Evolutionary conservation across 2,329 filamentous ascomycete genomes (phyloP).

Genomic region (Paramyrothecium roridum): DNA sequence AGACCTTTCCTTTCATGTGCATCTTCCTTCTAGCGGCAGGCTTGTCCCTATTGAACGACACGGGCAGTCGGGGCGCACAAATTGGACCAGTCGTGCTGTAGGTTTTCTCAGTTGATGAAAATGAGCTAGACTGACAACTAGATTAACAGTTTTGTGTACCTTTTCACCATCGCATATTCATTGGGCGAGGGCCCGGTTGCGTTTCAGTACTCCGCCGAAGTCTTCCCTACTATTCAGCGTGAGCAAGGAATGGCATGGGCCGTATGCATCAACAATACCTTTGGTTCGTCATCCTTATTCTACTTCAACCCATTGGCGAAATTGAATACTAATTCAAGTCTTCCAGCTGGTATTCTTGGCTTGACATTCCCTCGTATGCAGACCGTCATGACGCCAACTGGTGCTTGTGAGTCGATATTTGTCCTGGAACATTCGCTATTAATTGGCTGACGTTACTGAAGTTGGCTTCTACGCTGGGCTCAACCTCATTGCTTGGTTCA

Average conservation of each 20-base stretch:
- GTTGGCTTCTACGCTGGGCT: conserved; percentile 40
- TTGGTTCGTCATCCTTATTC: conserved; percentile 8
- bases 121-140: neutral
- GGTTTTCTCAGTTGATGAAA: neutral
- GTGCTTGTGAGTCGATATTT: conserved; percentile 4
- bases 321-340: neutral
- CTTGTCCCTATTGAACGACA: conserved; percentile 15
- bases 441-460: neutral
- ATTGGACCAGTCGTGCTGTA: conserved; percentile 11
- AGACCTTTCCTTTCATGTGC: conserved; percentile 23
- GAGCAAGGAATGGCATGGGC: conserved; percentile 66
- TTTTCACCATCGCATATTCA: conserved; percentile 22
- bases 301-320: neutral
- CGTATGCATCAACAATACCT: conserved; percentile 35
- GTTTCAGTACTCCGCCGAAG: conserved; percentile 63
- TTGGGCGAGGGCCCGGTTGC: conserved; percentile 60
- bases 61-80: conserved; percentile 2
- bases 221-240: conserved; percentile 63
- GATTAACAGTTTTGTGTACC: conserved; percentile 18
- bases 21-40: conserved; percentile 21
- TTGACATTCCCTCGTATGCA: conserved; percentile 10
- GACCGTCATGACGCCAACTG: conserved; percentile 10
- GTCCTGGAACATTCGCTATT: neutral
- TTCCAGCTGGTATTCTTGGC: conserved; percentile 6
- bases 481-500: conserved; percentile 38